Base-by-base conservation (phyloP, 2,329 filamentous ascomycete genomes). In the Colletotrichum ledebouriae region DNA sequence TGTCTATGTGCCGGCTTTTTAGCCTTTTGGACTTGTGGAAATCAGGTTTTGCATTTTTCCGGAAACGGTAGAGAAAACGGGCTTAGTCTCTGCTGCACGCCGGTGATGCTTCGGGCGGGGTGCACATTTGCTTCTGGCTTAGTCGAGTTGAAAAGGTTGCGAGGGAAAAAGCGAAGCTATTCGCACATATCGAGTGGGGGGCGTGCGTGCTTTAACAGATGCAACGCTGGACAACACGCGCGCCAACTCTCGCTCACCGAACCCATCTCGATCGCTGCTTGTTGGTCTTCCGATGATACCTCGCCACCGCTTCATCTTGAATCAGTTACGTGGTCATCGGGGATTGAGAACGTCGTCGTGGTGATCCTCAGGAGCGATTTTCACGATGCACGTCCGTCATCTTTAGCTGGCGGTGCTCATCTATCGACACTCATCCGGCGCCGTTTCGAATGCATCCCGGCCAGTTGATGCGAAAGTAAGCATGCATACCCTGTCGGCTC, bases 161-260 rank as follows among this genome's bases (percentile, higher is more conserved):
- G 56, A 10, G n/a, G n/a, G 22, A 29, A 41, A 25, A 59, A 59
- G 53, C 37, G 65, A 68, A 65, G 65, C 65, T 68, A 68, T 68
- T 68, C 65, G 41, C 65, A 56, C 7, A 59, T 13, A n/a, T n/a
- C n/a, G n/a, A n/a, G n/a, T n/a, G n/a, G n/a, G n/a, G n/a, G n/a
- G n/a, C n/a, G n/a, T n/a, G n/a, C n/a, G n/a, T n/a, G n/a, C n/a
- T n/a, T n/a, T n/a, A n/a, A n/a, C n/a, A 65, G 61, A 59, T 65
- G 65, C 49, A 59, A 68, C 61, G 53, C 61, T 50, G 41, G 34
- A 29, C 29, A 20, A 62, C 50, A 46, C 17, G 17, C 55, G 50
- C 42, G 34, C 55, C 20, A 44, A 33, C 9, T 1, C 17, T 17
- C 17, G 17, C 52, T 67, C 59, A 67, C 66, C 62, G 50, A 67